Percentiles rank a stretch among this genome's conserved stretches.
These are phyloP conservation scores for Trametes gibbosa DNA, from an alignment of 768 basidiomycete genomes.

Conservation along the genomic window DNA sequence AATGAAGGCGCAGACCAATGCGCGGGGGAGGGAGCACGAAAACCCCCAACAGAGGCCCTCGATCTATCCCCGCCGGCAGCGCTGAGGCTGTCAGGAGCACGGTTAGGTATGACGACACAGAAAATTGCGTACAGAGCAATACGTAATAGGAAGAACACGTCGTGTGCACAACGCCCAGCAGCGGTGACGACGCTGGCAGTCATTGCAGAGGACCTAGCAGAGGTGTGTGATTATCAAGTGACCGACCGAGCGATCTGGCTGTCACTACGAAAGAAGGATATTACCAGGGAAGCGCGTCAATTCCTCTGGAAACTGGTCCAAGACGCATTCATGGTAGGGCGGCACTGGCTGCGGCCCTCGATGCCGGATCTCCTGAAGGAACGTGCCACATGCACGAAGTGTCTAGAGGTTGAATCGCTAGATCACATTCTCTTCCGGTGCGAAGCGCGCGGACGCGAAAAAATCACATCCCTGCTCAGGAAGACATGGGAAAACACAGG, in stretches of 20 bases:
- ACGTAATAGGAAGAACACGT: background rate
- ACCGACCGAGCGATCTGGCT: background rate
- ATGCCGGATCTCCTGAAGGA: background rate
- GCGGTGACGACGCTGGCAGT: background rate
- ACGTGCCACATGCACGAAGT: background rate
- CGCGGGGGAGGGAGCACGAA: no score
- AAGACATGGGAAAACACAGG: background rate
- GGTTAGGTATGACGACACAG: no score
- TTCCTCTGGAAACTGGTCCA: background rate
- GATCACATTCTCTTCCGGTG: slow-evolving; percentile 1
- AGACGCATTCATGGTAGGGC: background rate
- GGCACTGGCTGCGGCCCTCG: background rate
- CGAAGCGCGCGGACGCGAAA: background rate
- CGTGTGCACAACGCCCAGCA: background rate
- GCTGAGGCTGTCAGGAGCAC: no score
- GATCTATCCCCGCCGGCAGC: no score
- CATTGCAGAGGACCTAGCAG: background rate
- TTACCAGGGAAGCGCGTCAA: background rate
- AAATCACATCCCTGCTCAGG: background rate
- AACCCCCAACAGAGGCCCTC: no score
- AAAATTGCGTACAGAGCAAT: background rate
- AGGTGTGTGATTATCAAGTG: background rate
- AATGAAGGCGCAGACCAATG: no score
- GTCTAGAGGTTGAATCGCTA: background rate
- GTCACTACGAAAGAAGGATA: background rate